These are phyloP conservation scores for Beauveria sp. DNA, from an alignment of 2,329 filamentous ascomycete genomes.

Conservation along the genomic window DNA sequence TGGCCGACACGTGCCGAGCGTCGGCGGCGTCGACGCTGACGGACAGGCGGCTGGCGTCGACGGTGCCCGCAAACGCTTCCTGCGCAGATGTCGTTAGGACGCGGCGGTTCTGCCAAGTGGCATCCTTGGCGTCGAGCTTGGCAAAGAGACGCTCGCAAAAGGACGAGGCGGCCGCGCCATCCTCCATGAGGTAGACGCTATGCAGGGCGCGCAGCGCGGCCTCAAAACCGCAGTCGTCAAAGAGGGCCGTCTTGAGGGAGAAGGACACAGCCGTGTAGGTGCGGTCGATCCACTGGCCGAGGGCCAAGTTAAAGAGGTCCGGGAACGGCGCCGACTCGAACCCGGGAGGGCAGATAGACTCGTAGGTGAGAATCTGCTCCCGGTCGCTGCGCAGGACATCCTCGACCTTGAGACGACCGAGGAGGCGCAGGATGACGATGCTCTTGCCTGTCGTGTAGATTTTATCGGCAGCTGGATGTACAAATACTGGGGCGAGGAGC, in stretches of 20 bases:
- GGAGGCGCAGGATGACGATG: conserved; percentile 70
- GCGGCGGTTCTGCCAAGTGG: conserved; percentile 73
- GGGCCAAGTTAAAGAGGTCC: conserved; percentile 63
- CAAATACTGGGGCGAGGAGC: conserved; percentile 65
- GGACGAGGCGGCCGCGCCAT: conserved; percentile 59
- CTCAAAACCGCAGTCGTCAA: conserved; percentile 60
- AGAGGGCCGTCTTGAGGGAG: conserved; percentile 58
- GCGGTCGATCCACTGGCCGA: conserved; percentile 69
- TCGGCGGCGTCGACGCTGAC: conserved; percentile 40
- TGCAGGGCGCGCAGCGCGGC: conserved; percentile 59
- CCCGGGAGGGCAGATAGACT: conserved; percentile 42
- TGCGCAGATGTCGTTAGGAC: conserved; percentile 71
- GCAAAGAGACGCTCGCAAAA: conserved; percentile 67
- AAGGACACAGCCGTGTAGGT: conserved; percentile 64
- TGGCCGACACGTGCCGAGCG: conserved; percentile 33
- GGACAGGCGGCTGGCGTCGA: conserved; percentile 56
- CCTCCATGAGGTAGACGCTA: conserved; percentile 66
- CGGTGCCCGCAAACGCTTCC: conserved; percentile 53
- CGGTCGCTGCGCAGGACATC: not conserved
- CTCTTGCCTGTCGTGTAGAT: conserved; percentile 88
- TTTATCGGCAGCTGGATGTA: conserved; percentile 59
- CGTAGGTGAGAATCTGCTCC: conserved; percentile 44
- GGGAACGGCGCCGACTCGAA: conserved; percentile 58
- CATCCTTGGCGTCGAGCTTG: conserved; percentile 55
- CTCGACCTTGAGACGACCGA: conserved; percentile 39